Base-by-base conservation (phyloP, 305 asterid species). In the Solanum hybrid region DNA sequence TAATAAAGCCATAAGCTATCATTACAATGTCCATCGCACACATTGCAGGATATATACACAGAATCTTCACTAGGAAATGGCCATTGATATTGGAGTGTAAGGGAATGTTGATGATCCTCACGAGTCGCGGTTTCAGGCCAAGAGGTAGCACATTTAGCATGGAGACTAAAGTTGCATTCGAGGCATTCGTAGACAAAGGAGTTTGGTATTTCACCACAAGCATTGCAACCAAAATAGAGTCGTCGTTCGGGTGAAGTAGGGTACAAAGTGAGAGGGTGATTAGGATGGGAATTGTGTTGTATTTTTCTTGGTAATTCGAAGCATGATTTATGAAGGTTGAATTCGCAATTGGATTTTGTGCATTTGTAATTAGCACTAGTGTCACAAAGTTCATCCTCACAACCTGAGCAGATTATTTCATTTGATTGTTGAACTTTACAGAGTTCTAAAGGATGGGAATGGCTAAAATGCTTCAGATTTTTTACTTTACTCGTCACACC, bases 261-360 rank as follows among this genome's bases (percentile, higher is more conserved):
- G 80, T 79, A 88, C 29, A 91, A 88, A 83, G 65, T 81, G 4
- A 91, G 92, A 73, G 89, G 32, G 89, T 89, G 92, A 34, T 79
- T 51, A 12, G 73, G 76, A 81, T 91, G 92, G 12, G 91, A 39
- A 32, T 34, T 33, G 15, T 24, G 39, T 22, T 27, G 38, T 31
- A 31, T 76, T 76, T 75, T 33, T 78, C 27, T 81, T 79, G 92
- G 91, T 2, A 89, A 31, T 17, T 76, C 81, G 39, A 76, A 76
- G 38, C 81, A 76, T 15, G 38, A 31, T 31, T 76, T 76, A 34
- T 76, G 26, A 17, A 89, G 84, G 90, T 6, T 79, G 90, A 89
- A 91, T 14, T 87, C 41, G 79, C 92, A 91, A 27, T 45, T 26
- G 2, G 88, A 24, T 17, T 7, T 45, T 17, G 91, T 68, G 68